Conservation (phyloP, 2,329 filamentous ascomycete genomes). For the Talaromyces albobiverticillius region DNA sequence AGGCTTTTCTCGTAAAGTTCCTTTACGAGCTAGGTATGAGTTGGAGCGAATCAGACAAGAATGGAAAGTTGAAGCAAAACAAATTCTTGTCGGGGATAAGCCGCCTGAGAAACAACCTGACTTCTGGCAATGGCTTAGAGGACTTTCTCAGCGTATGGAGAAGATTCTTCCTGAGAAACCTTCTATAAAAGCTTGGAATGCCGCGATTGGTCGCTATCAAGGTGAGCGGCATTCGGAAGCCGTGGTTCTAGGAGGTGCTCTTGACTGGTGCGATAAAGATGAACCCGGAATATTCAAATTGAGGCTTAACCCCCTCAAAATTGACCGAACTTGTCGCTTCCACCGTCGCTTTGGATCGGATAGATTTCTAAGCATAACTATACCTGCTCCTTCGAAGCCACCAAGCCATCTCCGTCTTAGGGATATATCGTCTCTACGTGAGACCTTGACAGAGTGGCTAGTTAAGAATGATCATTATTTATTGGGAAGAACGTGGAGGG, state of each 20-base stretch:
- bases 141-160: conserved; percentile 22
- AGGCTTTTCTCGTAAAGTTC: conserved; percentile 23
- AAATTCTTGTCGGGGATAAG: conserved; percentile 27
- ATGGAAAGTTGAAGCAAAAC: conserved; percentile 26
- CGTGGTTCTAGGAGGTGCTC: conserved; percentile 38
- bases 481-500: conserved; percentile 43
- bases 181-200: conserved; percentile 31
- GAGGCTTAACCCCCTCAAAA: conserved; percentile 39
- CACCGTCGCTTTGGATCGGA: conserved; percentile 46
- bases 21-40: conserved; percentile 37
- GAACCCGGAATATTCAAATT: conserved; percentile 38
- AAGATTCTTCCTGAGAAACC: conserved; percentile 31
- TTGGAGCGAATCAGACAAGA: conserved; percentile 32
- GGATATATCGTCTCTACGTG: conserved; percentile 26
- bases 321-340: conserved; percentile 44
- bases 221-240: conserved; percentile 33
- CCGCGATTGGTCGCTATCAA: conserved; percentile 30
- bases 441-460: conserved; percentile 40
- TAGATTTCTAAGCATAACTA: conserved; percentile 42
- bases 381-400: conserved; percentile 30
- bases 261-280: conserved; percentile 35
- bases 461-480: conserved; percentile 36
- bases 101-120: conserved; percentile 25
- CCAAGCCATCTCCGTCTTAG: conserved; percentile 23
- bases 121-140: conserved; percentile 33